phyloP scores from a whole-genome alignment of 1,139 yeast species.

The Saccharomyces hybrid region DNA sequence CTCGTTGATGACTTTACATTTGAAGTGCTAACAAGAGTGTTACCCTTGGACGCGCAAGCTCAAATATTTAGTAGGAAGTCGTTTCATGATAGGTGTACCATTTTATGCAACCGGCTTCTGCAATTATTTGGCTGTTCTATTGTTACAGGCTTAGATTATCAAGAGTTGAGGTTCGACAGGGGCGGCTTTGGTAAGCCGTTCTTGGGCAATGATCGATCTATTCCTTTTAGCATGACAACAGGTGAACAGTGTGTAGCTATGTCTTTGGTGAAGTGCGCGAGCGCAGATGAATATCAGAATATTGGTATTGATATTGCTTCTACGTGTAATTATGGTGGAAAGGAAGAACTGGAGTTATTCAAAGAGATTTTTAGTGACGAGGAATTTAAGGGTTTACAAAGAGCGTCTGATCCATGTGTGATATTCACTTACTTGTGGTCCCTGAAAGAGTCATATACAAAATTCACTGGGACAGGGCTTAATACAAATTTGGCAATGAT shows the following conservation, averaged over 20 bases:
- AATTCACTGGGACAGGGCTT: constrained; percentile 54
- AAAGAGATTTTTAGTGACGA: constrained; percentile 40
- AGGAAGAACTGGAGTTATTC: constrained; percentile 37
- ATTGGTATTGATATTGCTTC: constrained; percentile 63
- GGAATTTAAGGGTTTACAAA: constrained; percentile 36
- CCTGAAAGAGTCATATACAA: constrained; percentile 62
- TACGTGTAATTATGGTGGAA: constrained; percentile 36
- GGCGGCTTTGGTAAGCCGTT: constrained; percentile 39
- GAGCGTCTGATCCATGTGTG: constrained; percentile 9
- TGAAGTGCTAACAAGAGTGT: constrained; percentile 34
- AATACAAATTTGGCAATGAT: constrained; percentile 41
- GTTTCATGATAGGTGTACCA: constrained; percentile 21
- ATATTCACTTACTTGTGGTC: constrained; percentile 60
- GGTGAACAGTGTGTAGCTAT: constrained; percentile 40
- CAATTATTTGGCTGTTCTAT: constrained; percentile 29
- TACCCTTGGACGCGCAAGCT: constrained; percentile 35
- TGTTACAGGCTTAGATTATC: constrained; percentile 6
- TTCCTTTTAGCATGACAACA: constrained; percentile 53
- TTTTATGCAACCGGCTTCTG: constrained; percentile 31
- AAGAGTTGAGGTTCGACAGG: constrained; percentile 18
- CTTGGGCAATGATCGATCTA: constrained; percentile 30
- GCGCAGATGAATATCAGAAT: constrained; percentile 14
- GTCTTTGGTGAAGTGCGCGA: constrained; percentile 28
- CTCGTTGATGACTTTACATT: constrained; percentile 24
- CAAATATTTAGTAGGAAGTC: constrained; percentile 33